Conservation (phyloP, 75 land plant genomes). For the Cunninghamia lanceolata region DNA sequence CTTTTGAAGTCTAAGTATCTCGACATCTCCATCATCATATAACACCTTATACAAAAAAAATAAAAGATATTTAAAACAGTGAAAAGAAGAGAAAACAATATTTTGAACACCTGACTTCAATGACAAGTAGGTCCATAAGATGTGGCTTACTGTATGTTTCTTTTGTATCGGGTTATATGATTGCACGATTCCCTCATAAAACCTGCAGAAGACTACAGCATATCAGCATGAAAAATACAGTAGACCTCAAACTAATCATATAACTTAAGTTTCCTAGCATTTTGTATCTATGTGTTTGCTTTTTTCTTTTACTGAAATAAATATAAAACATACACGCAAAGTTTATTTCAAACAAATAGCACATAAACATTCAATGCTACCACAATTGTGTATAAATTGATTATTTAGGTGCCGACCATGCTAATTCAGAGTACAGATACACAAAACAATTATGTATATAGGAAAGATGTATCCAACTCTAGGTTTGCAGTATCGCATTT, state of each 20-base stretch:
- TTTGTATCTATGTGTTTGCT: neutral
- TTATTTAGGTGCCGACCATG: neutral
- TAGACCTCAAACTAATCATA: neutral
- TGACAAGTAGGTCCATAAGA: neutral
- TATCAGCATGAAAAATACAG: neutral
- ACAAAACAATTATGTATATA: neutral
- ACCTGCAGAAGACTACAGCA: slow-evolving; percentile 39
- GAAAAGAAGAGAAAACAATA: neutral
- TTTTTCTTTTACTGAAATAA: neutral
- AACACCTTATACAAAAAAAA: slow-evolving; percentile 37
- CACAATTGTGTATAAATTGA: neutral
- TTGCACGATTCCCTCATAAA: slow-evolving; percentile 74
- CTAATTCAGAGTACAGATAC: neutral
- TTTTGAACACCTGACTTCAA: neutral
- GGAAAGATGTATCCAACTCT: neutral
- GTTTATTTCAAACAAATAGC: neutral
- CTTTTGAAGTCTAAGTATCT: slow-evolving; percentile 63
- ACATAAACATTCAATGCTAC: neutral
- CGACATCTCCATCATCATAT: slow-evolving; percentile 93
- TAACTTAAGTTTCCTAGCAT: neutral
- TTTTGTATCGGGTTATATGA: slow-evolving; percentile 61
- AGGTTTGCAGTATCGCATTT: neutral
- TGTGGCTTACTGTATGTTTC: slow-evolving; percentile 68
- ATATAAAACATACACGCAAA: neutral
- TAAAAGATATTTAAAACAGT: neutral